Evolutionary conservation across 2,329 filamentous ascomycete genomes (phyloP).

Genomic region (Tolypocladium pustulatum): DNA sequence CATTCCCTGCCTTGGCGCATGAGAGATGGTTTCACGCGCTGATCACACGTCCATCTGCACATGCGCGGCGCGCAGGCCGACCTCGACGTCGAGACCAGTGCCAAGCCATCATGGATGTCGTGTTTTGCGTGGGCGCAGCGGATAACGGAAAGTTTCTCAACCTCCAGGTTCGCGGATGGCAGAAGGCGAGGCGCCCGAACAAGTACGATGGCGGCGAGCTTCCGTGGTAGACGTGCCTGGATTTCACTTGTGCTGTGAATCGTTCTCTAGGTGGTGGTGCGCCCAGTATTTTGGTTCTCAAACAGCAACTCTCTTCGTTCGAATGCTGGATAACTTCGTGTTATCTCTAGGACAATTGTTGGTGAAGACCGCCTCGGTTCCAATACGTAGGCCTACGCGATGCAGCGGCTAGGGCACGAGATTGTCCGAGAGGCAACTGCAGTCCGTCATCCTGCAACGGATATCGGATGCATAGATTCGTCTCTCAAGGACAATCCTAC

Average conservation of each 20-base stretch:
- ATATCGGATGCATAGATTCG: no score
- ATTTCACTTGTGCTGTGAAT: neutral
- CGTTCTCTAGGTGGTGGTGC: neutral
- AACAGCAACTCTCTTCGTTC: neutral
- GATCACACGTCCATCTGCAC: neutral
- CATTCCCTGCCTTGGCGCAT: neutral
- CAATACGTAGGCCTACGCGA: no score
- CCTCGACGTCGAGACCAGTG: constrained; percentile 26
- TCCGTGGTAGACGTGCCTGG: constrained; percentile 1
- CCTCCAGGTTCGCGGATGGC: constrained; percentile 6
- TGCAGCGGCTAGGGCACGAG: no score
- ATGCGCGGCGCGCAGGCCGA: constrained; percentile 29
- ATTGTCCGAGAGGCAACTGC: no score
- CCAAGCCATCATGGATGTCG: constrained; percentile 10
- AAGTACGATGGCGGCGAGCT: constrained; percentile 3
- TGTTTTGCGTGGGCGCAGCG: neutral
- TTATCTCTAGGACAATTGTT: neutral
- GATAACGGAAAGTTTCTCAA: constrained; percentile 8
- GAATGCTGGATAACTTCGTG: neutral
- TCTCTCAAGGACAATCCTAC: no score
- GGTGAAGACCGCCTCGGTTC: neutral
- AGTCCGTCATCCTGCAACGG: no score
- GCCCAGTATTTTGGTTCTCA: neutral
- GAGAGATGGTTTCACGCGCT: neutral
- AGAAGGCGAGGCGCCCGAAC: constrained; percentile 1